phyloP scores from a whole-genome alignment of 352 stramenopile species.

The Chloridella minuta region DNA sequence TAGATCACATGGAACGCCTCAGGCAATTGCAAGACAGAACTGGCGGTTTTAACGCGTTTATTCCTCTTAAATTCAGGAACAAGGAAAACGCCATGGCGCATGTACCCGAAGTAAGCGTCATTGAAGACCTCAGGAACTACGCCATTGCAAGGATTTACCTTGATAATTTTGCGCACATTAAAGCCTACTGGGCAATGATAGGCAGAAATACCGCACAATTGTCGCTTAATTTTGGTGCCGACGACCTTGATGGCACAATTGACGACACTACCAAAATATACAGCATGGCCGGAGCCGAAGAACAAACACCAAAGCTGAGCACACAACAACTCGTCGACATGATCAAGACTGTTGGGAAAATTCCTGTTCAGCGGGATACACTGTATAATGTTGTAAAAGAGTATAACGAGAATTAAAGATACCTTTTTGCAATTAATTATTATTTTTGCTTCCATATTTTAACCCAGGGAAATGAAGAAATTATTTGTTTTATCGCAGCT shows the following conservation, averaged over 20 bases:
- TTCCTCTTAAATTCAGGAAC: neutral
- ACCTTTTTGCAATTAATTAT: no score
- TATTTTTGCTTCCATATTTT: no score
- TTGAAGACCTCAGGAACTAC: neutral
- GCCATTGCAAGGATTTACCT: neutral
- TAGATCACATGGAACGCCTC: neutral
- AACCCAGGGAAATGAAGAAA: neutral
- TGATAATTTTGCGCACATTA: neutral
- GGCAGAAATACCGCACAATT: neutral
- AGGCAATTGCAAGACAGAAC: neutral
- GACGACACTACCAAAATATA: neutral
- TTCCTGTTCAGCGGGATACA: neutral
- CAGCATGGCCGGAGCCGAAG: neutral
- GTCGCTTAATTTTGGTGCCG: neutral
- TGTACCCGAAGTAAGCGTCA: neutral
- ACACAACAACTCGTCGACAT: neutral
- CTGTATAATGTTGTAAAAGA: neutral
- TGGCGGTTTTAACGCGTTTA: neutral
- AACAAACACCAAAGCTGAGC: neutral
- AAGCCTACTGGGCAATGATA: neutral
- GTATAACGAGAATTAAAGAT: no score
- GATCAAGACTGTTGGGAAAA: neutral
- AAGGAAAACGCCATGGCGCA: neutral
- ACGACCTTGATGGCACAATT: neutral
- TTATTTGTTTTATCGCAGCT: no score